Percentiles rank a stretch among this genome's conserved stretches.
These are phyloP conservation scores for Kwoniella dendrophila DNA, from an alignment of 768 basidiomycete genomes.

Conservation along the genomic window DNA sequence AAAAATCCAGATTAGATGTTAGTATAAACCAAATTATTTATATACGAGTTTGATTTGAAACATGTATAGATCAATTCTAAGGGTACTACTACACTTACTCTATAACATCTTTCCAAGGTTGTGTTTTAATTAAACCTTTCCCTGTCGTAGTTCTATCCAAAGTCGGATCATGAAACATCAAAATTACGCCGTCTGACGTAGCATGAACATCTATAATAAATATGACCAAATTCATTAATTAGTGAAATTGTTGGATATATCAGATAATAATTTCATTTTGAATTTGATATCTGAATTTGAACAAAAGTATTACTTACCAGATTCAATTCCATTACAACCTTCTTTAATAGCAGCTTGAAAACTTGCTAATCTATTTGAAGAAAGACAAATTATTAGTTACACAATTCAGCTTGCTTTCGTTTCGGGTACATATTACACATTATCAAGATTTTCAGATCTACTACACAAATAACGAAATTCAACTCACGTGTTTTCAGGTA, in stretches of 20 bases:
- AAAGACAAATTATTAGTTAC: background rate
- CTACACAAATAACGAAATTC: background rate
- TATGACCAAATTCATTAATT: too few species aligned
- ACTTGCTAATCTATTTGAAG: slow-evolving; percentile 51
- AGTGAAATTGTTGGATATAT: too few species aligned
- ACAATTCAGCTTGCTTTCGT: slow-evolving; percentile 2
- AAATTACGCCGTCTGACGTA: slow-evolving; percentile 50
- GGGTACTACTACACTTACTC: slow-evolving; percentile 40
- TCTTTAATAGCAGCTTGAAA: slow-evolving; percentile 53
- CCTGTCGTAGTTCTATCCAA: slow-evolving; percentile 57
- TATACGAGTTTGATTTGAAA: background rate
- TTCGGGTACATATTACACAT: background rate
- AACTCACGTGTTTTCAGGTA: slow-evolving; percentile 54
- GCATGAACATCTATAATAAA: slow-evolving; percentile 47
- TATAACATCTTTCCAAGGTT: slow-evolving; percentile 53
- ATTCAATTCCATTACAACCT: slow-evolving; percentile 54
- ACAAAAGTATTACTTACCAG: slow-evolving; percentile 42
- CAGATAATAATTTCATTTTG: too few species aligned
- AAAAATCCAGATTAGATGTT: background rate
- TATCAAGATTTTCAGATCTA: background rate
- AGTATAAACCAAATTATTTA: too few species aligned
- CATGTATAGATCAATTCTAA: background rate
- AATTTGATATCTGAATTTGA: background rate
- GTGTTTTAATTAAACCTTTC: slow-evolving; percentile 50
- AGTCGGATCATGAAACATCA: slow-evolving; percentile 57